phyloP scores from a whole-genome alignment of 768 basidiomycete genomes.

The Vishniacozyma victoriae region DNA sequence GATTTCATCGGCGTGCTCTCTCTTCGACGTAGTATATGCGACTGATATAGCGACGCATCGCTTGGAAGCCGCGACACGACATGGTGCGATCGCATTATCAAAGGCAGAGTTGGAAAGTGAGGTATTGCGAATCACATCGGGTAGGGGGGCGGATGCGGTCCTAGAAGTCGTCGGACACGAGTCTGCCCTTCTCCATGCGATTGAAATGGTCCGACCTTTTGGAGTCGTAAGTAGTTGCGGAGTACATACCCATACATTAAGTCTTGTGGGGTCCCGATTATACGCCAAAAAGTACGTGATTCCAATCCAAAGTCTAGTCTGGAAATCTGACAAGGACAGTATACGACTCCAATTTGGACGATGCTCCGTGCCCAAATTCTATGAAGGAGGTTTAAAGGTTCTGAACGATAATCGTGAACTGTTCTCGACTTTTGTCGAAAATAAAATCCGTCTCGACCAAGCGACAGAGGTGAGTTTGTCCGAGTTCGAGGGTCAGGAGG shows the following conservation, averaged over 20 bases:
- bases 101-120: constrained; percentile 13
- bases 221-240: constrained; percentile 42
- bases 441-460: constrained; percentile 24
- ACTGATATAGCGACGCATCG: constrained; percentile 21
- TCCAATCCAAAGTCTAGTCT: constrained; percentile 3
- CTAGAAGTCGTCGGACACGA: constrained; percentile 47
- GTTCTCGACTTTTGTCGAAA: constrained; percentile 30
- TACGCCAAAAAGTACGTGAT: constrained; percentile 43
- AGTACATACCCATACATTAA: constrained; percentile 28
- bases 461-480: constrained; percentile 26
- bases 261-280: constrained; percentile 22
- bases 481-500: too few relatives aligned
- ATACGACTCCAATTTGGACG: constrained; percentile 35
- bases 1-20: constrained; percentile 41
- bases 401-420: constrained; percentile 23
- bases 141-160: constrained; percentile 44
- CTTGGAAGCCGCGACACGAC: constrained; percentile 36
- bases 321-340: constrained; percentile 20
- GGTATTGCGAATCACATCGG: constrained; percentile 28
- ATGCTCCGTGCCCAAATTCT: constrained; percentile 32
- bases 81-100: constrained; percentile 45
- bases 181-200: constrained; percentile 32
- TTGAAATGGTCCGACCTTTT: constrained; percentile 41
- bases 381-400: constrained; percentile 21
- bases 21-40: constrained; percentile 42